Evolutionary conservation across 2,329 filamentous ascomycete species (phyloP).

Genomic region (Chaetomium strumarium): DNA sequence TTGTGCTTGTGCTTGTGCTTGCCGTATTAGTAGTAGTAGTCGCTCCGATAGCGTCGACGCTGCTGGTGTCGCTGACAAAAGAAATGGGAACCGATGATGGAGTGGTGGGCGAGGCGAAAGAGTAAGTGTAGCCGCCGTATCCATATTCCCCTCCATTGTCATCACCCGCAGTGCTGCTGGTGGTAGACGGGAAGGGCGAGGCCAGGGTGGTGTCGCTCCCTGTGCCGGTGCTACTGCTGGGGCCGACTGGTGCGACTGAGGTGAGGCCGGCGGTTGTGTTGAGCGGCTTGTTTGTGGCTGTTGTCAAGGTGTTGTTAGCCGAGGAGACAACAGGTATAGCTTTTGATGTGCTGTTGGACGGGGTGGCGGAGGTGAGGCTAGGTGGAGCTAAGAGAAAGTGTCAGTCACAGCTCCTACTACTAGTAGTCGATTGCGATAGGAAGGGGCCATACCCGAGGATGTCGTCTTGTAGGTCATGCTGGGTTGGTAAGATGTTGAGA

Average conservation of each 20-base stretch:
- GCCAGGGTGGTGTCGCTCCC: neutral
- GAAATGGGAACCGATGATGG: neutral
- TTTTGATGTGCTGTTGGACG: neutral
- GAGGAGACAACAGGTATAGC: neutral
- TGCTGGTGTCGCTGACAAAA: neutral
- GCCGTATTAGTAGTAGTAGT: too few relatives aligned
- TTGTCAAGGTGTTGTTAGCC: neutral
- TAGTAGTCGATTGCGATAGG: too few relatives aligned
- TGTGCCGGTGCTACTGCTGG: neutral
- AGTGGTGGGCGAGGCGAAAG: neutral
- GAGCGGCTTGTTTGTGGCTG: neutral
- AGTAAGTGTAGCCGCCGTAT: slow-evolving; percentile 7
- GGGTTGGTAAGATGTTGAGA: slow-evolving; percentile 2
- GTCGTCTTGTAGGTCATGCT: slow-evolving; percentile 15
- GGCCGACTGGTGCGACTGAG: too few relatives aligned
- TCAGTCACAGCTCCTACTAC: neutral
- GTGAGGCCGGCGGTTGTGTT: neutral
- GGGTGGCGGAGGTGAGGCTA: neutral
- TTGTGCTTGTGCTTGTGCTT: too few relatives aligned
- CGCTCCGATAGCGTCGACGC: neutral
- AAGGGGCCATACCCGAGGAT: neutral
- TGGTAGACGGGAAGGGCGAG: neutral
- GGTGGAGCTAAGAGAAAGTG: neutral
- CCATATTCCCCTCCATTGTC: neutral
- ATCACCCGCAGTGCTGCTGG: too few relatives aligned